phyloP scores from a whole-genome alignment of 306 rosid species.

The Rubus parviflorus region DNA sequence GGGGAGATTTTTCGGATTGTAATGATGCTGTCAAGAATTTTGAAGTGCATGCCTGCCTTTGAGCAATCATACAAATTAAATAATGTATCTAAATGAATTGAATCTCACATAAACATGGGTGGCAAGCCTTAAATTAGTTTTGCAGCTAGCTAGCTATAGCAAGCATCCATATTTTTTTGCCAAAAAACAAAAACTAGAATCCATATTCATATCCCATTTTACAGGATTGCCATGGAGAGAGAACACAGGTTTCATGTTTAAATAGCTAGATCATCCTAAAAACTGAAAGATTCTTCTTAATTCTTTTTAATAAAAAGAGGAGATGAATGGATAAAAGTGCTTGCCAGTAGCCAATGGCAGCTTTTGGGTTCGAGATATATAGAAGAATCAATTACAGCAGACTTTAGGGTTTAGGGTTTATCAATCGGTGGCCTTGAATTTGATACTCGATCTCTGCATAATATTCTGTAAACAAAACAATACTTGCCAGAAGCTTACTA shows the following conservation, averaged over 20 bases:
- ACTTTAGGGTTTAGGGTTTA: neutral
- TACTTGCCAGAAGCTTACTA: neutral
- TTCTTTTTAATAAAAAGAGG: neutral
- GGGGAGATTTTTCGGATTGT: no score
- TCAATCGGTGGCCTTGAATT: neutral
- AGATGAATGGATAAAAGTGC: neutral
- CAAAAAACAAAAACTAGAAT: no score
- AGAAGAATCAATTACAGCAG: neutral
- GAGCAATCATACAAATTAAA: no score
- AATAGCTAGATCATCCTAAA: neutral
- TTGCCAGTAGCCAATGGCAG: neutral
- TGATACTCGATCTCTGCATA: conserved; percentile 5
- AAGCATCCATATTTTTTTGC: no score
- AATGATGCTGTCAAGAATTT: no score
- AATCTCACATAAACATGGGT: neutral
- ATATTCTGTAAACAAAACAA: neutral
- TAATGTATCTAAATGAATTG: no score
- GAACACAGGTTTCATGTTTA: no score
- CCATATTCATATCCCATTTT: neutral
- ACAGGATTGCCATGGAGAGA: neutral
- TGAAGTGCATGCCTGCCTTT: no score
- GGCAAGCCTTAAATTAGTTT: neutral
- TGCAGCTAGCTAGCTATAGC: no score
- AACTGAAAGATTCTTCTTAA: conserved; percentile 2
- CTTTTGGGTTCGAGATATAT: neutral